Evolutionary conservation across 768 basidiomycete genomes (phyloP), one percentile per base, ranked within the genome.

Genomic region (Gautieria morchelliformis): DNA sequence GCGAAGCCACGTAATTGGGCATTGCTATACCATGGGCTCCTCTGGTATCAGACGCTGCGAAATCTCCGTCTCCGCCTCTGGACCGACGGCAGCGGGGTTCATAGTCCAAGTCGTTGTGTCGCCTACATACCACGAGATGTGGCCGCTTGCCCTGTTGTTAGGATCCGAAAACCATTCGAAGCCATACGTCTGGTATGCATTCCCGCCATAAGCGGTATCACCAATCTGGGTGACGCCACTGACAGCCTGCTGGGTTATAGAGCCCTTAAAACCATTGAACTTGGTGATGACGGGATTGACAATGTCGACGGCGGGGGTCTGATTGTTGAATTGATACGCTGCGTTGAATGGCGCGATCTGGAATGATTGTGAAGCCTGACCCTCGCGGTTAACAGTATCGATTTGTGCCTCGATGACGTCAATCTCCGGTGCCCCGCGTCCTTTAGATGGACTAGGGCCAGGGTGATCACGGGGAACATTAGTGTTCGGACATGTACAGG

Each of bases 321-420:
- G 66, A 59, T 80, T 80, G 65, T 77, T 74, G 67, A 82, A 87
- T 39, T 79, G 60, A 68, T 87, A 93, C 35, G 79, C 63, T 60
- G 77, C 74, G 68, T 93, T 82, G 73, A 84, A 93, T 10, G 91
- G 91, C 10, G 89, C 90, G 40, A 78, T 67, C 70, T 94, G 92
- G 65, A 79, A 79, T 63, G 83, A 87, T 71, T 94, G 93, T 1
- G 89, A 91, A 1, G 85, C 87, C 62, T 85, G 74, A 42, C 80
- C 89, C 66, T 71, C 64, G 63, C 79, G 77, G 4, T 70, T 58
- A 56, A 53, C 59, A 35, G 76, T 63, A 63, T 92, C 74, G 58
- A 85, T 72, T 68, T 93, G 87, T 0, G 91, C 83, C 73, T 98
- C 94, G 58, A 95, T 66, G 59, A 98, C 77, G 69, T 97, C 94